Evolutionary conservation across 495 filamentous ascomycete genomes (phyloP).

Genomic region (Annulohypoxylon moriforme): DNA sequence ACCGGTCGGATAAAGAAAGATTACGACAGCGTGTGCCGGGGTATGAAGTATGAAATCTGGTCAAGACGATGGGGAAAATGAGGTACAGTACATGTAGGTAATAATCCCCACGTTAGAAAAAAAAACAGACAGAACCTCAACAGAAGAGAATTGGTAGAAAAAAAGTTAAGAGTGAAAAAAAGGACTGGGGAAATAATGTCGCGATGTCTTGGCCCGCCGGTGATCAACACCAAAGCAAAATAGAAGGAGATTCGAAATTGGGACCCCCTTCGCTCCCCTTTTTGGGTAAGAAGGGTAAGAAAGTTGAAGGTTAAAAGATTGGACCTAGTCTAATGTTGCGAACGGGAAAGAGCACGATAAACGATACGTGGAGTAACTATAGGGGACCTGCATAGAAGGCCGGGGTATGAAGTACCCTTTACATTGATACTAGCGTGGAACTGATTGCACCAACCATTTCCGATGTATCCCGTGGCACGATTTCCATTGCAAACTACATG

Average conservation of each 20-base stretch:
- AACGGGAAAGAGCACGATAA: constrained; percentile 23
- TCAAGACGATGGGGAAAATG: constrained; percentile 10
- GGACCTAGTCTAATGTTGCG: constrained; percentile 14
- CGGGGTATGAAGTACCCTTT: constrained; percentile 19
- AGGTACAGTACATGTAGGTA: background rate
- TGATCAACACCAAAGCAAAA: constrained; percentile 44
- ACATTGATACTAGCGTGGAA: constrained; percentile 13
- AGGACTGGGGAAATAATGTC: constrained; percentile 34
- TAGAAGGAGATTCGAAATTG: constrained; percentile 36
- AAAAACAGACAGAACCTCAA: background rate
- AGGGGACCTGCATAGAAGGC: constrained; percentile 22
- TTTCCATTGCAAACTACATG: constrained; percentile 1
- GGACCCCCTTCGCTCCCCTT: constrained; percentile 34
- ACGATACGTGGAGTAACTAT: constrained; percentile 25
- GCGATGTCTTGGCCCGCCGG: constrained; percentile 41
- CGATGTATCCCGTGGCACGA: constrained; percentile 1
- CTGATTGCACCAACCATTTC: constrained; percentile 3
- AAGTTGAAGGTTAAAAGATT: constrained; percentile 40
- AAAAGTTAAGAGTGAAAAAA: constrained; percentile 11
- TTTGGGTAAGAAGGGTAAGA: constrained; percentile 35
- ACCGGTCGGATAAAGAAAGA: constrained; percentile 44
- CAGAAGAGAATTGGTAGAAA: constrained; percentile 15
- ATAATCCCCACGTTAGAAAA: background rate
- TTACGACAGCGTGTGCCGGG: constrained; percentile 25
- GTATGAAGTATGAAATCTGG: constrained; percentile 17